Conservation (phyloP, 108 stramenopile species). For the Skeletonema tropicum region DNA sequence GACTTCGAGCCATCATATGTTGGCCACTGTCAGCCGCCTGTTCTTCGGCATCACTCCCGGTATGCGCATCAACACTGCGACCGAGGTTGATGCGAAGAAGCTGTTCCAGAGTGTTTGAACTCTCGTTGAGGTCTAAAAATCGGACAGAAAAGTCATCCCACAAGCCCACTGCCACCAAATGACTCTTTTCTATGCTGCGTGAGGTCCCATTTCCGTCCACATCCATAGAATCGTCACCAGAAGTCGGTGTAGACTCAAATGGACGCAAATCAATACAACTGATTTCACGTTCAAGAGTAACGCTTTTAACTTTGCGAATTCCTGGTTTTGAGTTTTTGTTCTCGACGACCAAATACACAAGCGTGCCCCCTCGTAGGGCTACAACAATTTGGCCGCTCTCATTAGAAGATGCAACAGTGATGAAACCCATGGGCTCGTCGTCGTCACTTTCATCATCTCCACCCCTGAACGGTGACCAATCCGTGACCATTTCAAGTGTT, state of each 20-base stretch:
- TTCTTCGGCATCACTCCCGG: conserved; percentile 24
- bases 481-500: conserved; percentile 49
- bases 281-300: conserved; percentile 89
- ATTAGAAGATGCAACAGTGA: conserved; percentile 94
- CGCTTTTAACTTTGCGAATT: conserved; percentile 36
- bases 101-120: conserved; percentile 34
- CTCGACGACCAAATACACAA: conserved; percentile 70
- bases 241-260: conserved; percentile 45
- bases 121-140: conserved; percentile 69
- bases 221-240: conserved; percentile 53
- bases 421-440: conserved; percentile 49
- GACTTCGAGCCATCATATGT: conserved; percentile 87
- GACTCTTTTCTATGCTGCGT: conserved; percentile 17
- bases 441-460: conserved; percentile 40
- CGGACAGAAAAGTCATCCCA: conserved; percentile 95
- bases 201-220: conserved; percentile 28
- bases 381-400: conserved; percentile 86
- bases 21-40: conserved; percentile 20
- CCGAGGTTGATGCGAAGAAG: conserved; percentile 56
- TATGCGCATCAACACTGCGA: conserved; percentile 30
- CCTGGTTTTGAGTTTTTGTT: conserved; percentile 22
- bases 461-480: conserved; percentile 52
- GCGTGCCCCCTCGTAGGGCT: conserved; percentile 76
- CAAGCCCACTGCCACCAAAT: conserved; percentile 80
- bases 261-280: conserved; percentile 92